Evolutionary conservation across 371 early-diverging fungal species (phyloP).

Genomic region (Mortierella sp.): DNA sequence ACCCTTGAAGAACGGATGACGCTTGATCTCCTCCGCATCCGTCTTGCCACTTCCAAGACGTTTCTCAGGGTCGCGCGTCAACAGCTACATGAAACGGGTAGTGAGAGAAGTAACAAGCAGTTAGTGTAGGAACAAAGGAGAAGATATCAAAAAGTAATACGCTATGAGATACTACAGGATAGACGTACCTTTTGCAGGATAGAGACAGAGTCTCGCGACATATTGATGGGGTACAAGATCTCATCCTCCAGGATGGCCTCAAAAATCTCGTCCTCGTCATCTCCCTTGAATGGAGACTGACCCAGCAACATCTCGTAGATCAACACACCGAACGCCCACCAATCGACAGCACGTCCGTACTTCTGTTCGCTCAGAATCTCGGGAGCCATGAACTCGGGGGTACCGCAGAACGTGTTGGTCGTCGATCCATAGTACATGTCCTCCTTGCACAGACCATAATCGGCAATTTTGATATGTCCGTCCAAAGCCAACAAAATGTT

Average conservation of each 20-base stretch:
- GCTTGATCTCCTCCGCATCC: constrained; percentile 92
- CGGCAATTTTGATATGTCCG: constrained; percentile 99
- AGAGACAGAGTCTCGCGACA: constrained; percentile 90
- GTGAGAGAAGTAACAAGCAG: neutral
- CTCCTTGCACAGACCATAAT: constrained; percentile 99
- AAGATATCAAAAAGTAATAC: neutral
- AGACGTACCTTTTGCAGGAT: constrained; percentile 82
- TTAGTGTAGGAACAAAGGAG: neutral
- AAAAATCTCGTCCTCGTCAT: constrained; percentile 96
- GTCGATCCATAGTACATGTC: constrained; percentile 88
- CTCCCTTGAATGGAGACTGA: constrained; percentile 94
- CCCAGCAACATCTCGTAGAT: constrained; percentile 98
- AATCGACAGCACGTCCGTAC: constrained; percentile 96
- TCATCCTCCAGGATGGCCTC: constrained; percentile 95
- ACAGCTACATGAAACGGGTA: constrained; percentile 66
- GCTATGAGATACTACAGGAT: neutral
- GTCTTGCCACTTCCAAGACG: constrained; percentile 87
- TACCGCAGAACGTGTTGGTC: constrained; percentile 98
- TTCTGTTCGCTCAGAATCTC: constrained; percentile 95
- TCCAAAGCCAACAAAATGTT: constrained; percentile 94
- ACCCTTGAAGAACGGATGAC: constrained; percentile 95
- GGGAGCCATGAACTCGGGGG: constrained; percentile 99
- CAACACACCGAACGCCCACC: constrained; percentile 99
- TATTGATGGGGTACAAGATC: constrained; percentile 90
- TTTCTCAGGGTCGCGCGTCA: constrained; percentile 89